phyloP scores from a whole-genome alignment of 176 grass and related monocot genomes.

The Dendrocalamus sinicus region DNA sequence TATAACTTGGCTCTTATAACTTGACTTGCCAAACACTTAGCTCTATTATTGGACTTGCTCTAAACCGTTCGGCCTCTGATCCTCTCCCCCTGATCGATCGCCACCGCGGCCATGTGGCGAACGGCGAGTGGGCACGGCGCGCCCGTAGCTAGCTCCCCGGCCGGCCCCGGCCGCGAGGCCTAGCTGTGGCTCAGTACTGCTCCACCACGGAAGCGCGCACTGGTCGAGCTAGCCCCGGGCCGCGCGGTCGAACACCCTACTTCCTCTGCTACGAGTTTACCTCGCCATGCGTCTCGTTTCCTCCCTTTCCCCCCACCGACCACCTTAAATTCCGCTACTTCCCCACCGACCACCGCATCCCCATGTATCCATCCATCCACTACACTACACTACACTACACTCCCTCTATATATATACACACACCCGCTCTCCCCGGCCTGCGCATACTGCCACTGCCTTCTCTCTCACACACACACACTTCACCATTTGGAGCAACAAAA shows the following conservation, averaged over 20 bases:
- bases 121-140: not conserved
- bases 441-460: not conserved
- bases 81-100: not conserved
- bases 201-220: not conserved
- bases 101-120: not conserved
- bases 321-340: constrained; percentile 31
- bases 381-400: too few species aligned
- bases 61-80: not conserved
- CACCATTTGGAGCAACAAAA: not conserved
- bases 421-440: not conserved
- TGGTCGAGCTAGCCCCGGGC: not conserved
- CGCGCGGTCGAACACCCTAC: constrained; percentile 26
- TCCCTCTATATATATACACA: constrained; percentile 3
- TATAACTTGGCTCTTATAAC: too few species aligned
- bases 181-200: constrained; percentile 10
- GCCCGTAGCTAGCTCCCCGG: not conserved
- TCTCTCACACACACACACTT: not conserved
- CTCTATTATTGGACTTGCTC: too few species aligned
- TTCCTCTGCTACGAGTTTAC: not conserved
- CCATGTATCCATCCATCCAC: not conserved
- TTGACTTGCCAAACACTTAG: too few species aligned
- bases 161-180: not conserved
- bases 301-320: constrained; percentile 14
- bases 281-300: not conserved
- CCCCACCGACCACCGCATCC: not conserved